These are phyloP conservation scores for Candida mattraensis DNA, from an alignment of 805 yeast species.

Conservation along the genomic window DNA sequence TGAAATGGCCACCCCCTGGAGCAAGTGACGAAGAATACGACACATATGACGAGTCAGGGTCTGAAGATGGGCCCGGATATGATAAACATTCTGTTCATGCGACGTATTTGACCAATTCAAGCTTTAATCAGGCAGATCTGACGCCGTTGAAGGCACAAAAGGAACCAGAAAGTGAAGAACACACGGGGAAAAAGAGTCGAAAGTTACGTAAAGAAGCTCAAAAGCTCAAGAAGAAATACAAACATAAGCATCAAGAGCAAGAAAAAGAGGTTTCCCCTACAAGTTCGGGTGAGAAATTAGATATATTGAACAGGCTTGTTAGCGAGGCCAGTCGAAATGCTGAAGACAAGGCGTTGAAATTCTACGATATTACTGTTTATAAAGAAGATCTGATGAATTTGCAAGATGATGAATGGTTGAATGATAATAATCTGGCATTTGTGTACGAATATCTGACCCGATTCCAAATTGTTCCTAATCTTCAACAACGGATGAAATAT, in stretches of 20 bases:
- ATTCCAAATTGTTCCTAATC: constrained; percentile 26
- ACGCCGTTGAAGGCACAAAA: constrained; percentile 2
- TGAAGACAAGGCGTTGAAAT: constrained; percentile 41
- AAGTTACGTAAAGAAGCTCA: constrained; percentile 8
- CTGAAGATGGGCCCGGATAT: constrained; percentile 8
- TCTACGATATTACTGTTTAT: constrained; percentile 57
- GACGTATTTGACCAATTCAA: constrained; percentile 9
- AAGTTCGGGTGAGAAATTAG: constrained; percentile 18
- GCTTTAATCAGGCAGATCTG: constrained; percentile 3
- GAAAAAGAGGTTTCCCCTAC: constrained; percentile 5
- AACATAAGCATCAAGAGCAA: constrained; percentile 1
- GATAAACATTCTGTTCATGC: constrained; percentile 11
- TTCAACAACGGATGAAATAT: constrained; percentile 28
- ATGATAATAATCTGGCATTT: constrained; percentile 66
- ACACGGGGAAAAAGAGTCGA: constrained; percentile 23
- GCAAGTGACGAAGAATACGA: constrained; percentile 8
- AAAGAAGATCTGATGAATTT: constrained; percentile 58
- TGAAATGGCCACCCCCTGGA: no score
- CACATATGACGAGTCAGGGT: constrained; percentile 1
- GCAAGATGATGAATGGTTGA: constrained; percentile 69
- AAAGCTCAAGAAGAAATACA: constrained; percentile 11
- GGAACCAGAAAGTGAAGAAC: no score
- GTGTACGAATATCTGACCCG: constrained; percentile 57
- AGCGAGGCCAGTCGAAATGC: constrained; percentile 18
- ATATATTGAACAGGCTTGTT: constrained; percentile 18